Evolutionary conservation across 768 basidiomycete genomes (phyloP).

Genomic region (Lanmaoa rubissima): DNA sequence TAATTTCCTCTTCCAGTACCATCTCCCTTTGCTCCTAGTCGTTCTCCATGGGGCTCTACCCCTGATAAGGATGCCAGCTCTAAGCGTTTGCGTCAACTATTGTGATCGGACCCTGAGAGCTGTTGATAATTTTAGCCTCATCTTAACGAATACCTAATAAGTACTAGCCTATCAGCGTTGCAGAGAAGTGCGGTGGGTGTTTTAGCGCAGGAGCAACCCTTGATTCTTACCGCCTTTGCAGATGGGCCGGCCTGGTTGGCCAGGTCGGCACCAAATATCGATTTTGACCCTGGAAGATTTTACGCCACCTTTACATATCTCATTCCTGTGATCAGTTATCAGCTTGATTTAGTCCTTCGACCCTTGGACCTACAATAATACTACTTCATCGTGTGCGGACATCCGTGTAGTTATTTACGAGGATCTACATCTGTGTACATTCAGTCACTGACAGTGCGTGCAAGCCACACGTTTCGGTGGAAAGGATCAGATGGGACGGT

Average conservation of each 20-base stretch:
- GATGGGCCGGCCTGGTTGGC: no score
- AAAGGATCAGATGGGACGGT: slow-evolving; percentile 1
- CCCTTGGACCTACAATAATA: slow-evolving; percentile 20
- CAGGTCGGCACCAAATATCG: no score
- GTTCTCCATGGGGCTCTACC: neutral
- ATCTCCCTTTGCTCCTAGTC: slow-evolving; percentile 4
- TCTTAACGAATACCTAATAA: no score
- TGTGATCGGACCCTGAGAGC: neutral
- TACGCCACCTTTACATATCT: slow-evolving; percentile 18
- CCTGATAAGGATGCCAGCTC: neutral
- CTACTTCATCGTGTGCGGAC: neutral
- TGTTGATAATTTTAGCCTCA: no score
- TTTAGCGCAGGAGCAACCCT: no score
- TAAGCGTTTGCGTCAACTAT: neutral
- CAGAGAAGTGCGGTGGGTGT: no score
- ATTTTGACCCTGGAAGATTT: slow-evolving; percentile 2
- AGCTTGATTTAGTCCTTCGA: neutral
- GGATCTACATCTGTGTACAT: neutral
- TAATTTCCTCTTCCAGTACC: slow-evolving; percentile 3
- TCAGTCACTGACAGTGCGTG: neutral
- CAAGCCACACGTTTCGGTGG: neutral
- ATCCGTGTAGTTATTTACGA: slow-evolving; percentile 6
- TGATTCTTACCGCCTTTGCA: no score
- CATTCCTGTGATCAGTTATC: slow-evolving; percentile 8
- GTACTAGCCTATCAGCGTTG: no score